Percentiles rank a stretch among this genome's conserved stretches.
These are phyloP conservation scores for Ascochyta pisi DNA, from an alignment of 2,329 filamentous ascomycete species.

Conservation along the genomic window DNA sequence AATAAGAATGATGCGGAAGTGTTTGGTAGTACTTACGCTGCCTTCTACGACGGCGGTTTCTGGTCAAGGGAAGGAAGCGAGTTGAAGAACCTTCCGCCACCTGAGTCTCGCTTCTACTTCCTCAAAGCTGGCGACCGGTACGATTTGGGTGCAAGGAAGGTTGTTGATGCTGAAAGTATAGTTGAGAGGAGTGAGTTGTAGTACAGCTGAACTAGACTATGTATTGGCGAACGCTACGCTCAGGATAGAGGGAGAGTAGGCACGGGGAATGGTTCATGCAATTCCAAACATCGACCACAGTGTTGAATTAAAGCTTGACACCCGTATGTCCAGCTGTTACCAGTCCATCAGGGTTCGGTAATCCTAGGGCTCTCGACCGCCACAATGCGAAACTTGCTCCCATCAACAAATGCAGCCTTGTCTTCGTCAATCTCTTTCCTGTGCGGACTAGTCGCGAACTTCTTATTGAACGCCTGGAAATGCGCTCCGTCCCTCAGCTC, in stretches of 20 bases:
- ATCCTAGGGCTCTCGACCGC: constrained; percentile 23
- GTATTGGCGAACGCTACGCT: not conserved
- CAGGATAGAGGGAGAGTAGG: not conserved
- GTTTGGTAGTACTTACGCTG: constrained; percentile 34
- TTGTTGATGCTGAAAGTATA: constrained; percentile 6
- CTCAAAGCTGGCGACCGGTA: constrained; percentile 30
- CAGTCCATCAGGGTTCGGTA: constrained; percentile 16
- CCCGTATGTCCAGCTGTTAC: not conserved
- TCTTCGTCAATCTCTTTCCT: constrained; percentile 17
- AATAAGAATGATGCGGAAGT: constrained; percentile 31
- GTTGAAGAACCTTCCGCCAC: constrained; percentile 21
- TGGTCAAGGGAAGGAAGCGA: constrained; percentile 36
- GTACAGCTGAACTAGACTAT: not conserved
- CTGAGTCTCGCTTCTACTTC: constrained; percentile 31
- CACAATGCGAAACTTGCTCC: constrained; percentile 18
- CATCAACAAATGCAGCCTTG: constrained; percentile 23
- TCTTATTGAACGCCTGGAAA: constrained; percentile 24
- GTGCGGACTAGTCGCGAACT: constrained; percentile 14
- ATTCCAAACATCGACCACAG: not conserved
- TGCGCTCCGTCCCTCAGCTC: constrained; percentile 28
- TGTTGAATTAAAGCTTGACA: not conserved
- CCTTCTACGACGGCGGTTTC: constrained; percentile 35
- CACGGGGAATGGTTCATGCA: not conserved
- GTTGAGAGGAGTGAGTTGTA: constrained; percentile 10
- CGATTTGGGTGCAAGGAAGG: constrained; percentile 26